Conservation (phyloP, 208 protist species). For the Acanthamoeba lenticulata region DNA sequence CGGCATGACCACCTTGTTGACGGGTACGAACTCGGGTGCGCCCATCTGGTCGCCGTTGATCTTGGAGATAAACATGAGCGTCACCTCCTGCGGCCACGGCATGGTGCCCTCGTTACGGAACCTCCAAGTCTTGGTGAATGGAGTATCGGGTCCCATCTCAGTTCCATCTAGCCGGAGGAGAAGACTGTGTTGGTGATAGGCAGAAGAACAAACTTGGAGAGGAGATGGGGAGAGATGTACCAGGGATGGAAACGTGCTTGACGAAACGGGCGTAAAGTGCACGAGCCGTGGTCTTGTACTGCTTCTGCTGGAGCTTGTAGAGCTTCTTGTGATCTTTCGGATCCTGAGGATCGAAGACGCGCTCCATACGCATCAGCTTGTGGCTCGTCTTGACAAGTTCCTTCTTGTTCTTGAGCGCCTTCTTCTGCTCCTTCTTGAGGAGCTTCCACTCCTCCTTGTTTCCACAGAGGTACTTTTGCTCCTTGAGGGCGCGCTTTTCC, state of each 20-base stretch:
- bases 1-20: not conserved
- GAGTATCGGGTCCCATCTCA: not conserved
- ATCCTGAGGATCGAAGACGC: constrained; percentile 1
- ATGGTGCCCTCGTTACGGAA: constrained; percentile 30
- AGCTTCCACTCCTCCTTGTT: not conserved
- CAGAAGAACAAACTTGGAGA: too few species aligned
- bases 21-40: constrained; percentile 2
- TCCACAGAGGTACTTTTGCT: not conserved
- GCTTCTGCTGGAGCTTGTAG: constrained; percentile 27
- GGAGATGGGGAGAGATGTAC: not conserved
- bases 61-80: constrained; percentile 29
- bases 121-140: constrained; percentile 6
- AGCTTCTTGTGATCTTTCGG: constrained; percentile 28
- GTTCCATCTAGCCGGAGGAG: not conserved
- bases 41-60: constrained; percentile 30
- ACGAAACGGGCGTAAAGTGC: constrained; percentile 19
- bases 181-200: too few species aligned
- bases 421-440: constrained; percentile 7
- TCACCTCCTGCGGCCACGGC: constrained; percentile 13
- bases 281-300: not conserved
- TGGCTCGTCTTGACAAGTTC: constrained; percentile 8
- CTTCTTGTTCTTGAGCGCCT: not conserved
- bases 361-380: constrained; percentile 4
- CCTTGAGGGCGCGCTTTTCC: not conserved
- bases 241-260: constrained; percentile 29